Percentiles rank a stretch among this genome's conserved stretches.
Conservation (phyloP, 768 basidiomycete genomes). For the Hortiboletus campestris region DNA sequence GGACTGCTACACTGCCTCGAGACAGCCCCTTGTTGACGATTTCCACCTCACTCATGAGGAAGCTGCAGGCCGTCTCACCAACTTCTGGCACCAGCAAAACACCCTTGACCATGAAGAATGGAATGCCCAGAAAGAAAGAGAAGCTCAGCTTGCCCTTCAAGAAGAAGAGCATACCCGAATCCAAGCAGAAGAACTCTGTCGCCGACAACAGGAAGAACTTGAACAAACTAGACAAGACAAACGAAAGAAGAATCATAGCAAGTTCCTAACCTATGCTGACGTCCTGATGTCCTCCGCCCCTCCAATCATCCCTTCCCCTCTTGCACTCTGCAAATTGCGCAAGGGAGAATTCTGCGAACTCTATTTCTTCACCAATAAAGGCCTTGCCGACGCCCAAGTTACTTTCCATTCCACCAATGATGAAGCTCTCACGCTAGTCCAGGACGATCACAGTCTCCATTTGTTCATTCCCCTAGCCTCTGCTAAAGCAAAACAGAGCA, state of each 20-base stretch:
- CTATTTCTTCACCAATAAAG: not conserved
- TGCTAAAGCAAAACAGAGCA: not conserved
- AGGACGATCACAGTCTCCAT: not conserved
- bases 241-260: not conserved
- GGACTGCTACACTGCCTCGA: too few species aligned
- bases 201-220: too few species aligned
- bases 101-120: too few species aligned
- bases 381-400: not conserved
- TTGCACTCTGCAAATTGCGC: not conserved
- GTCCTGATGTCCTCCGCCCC: not conserved
- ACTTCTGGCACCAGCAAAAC: too few species aligned
- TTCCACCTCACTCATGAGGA: too few species aligned
- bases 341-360: not conserved
- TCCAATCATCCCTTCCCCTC: not conserved
- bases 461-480: not conserved
- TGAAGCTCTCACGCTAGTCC: not conserved
- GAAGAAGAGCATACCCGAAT: too few species aligned
- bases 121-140: too few species aligned
- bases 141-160: too few species aligned
- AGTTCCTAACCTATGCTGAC: not conserved
- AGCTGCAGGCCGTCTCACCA: too few species aligned
- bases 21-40: too few species aligned
- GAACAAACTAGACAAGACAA: not conserved
- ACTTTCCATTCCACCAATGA: not conserved
- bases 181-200: too few species aligned